phyloP scores from a whole-genome alignment of 208 protist species.

The Wallacemonas sp. region DNA sequence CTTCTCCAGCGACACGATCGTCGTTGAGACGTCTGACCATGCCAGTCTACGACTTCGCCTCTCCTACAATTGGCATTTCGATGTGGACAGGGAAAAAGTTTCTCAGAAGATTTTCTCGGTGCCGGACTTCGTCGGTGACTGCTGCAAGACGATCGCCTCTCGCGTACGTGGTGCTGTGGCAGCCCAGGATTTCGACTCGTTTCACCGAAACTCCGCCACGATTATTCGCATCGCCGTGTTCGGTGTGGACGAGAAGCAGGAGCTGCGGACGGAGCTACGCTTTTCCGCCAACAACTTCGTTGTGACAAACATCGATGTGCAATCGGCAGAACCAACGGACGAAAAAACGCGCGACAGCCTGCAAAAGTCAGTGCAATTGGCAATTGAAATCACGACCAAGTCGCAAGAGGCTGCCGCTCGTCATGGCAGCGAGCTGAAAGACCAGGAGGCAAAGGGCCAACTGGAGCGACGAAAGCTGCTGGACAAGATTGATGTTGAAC shows the following conservation, averaged over 20 bases:
- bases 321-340: slow-evolving; percentile 93
- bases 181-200: slow-evolving; percentile 93
- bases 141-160: slow-evolving; percentile 97
- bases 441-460: slow-evolving; percentile 90
- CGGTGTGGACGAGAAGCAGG: slow-evolving; percentile 51
- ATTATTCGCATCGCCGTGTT: slow-evolving; percentile 96
- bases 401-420: slow-evolving; percentile 94
- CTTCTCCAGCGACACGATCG: slow-evolving; percentile 94
- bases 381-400: slow-evolving; percentile 98
- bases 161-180: slow-evolving; percentile 95
- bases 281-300: slow-evolving; percentile 93
- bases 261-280: slow-evolving; percentile 34
- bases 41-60: slow-evolving; percentile 92
- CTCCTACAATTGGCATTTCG: slow-evolving; percentile 98
- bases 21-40: slow-evolving; percentile 97
- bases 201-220: slow-evolving; percentile 95
- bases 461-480: slow-evolving; percentile 92
- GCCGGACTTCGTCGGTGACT: slow-evolving; percentile 97
- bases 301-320: slow-evolving; percentile 96
- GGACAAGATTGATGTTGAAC: slow-evolving; percentile 89
- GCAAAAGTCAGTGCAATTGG: slow-evolving; percentile 97
- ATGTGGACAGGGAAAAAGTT: slow-evolving; percentile 53
- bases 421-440: slow-evolving; percentile 92
- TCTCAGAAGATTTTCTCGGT: slow-evolving; percentile 87
- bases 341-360: slow-evolving; percentile 93